A percentile compares a stretch with the other conserved stretches of the same genome.
These are phyloP conservation scores for Waltiozyma sp. DNA, from an alignment of 1,139 yeast species.

Conservation along the genomic window DNA sequence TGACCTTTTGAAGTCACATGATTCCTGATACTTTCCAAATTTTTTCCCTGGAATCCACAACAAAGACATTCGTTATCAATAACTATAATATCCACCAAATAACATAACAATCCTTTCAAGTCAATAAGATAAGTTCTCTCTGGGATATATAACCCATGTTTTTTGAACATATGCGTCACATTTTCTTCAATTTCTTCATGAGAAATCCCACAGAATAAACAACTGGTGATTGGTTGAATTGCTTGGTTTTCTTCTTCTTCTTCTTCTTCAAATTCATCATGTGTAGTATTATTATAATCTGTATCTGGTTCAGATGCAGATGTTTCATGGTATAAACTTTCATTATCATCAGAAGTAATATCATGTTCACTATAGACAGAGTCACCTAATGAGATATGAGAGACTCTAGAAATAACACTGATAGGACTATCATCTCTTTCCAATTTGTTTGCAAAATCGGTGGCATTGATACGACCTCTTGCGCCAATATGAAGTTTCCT, in stretches of 20 bases:
- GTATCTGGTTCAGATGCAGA: conserved; percentile 40
- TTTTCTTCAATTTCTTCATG: conserved; percentile 45
- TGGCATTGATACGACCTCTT: not conserved
- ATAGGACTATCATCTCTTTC: conserved; percentile 38
- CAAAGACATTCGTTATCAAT: conserved; percentile 77
- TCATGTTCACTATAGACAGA: conserved; percentile 28
- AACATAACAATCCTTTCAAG: conserved; percentile 57
- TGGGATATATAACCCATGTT: conserved; percentile 81
- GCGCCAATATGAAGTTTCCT: conserved; percentile 37
- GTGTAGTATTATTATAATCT: conserved; percentile 24
- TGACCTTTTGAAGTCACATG: conserved; percentile 85
- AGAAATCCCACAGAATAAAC: conserved; percentile 34
- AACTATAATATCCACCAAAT: conserved; percentile 75
- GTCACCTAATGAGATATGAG: conserved; percentile 59
- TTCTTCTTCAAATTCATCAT: conserved; percentile 19
- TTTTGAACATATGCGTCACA: conserved; percentile 62
- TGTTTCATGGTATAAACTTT: conserved; percentile 28
- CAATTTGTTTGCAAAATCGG: not conserved
- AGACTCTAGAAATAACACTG: conserved; percentile 40
- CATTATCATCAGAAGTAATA: conserved; percentile 28
- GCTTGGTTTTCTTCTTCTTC: conserved; percentile 21
- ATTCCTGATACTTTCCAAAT: conserved; percentile 78
- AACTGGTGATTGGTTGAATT: conserved; percentile 23
- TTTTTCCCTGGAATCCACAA: conserved; percentile 76
- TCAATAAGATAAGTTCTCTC: conserved; percentile 64